phyloP scores from a whole-genome alignment of 345 rosid genomes.

The Bruguiera sexangula region DNA sequence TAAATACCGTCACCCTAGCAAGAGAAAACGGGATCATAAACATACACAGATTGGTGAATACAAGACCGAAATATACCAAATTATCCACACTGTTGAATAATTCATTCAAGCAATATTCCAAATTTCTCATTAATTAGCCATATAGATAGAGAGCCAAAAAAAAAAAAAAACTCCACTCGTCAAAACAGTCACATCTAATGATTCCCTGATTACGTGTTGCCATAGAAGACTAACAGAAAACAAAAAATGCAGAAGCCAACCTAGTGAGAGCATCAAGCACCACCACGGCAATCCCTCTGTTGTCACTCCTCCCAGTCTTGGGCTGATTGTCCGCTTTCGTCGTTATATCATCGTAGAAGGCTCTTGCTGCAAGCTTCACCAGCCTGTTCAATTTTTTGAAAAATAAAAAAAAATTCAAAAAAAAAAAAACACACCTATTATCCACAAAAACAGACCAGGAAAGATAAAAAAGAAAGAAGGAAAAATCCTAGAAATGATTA shows the following conservation, averaged over 20 bases:
- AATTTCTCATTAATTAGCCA: too few relatives aligned
- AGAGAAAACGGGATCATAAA: too few relatives aligned
- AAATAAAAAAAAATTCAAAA: background rate
- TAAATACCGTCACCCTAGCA: too few relatives aligned
- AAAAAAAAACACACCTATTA: background rate
- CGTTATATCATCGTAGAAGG: conserved; percentile 75
- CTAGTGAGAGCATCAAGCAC: conserved; percentile 80
- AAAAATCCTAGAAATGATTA: background rate
- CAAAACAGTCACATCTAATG: background rate
- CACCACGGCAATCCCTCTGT: conserved; percentile 73
- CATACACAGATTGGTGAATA: too few relatives aligned
- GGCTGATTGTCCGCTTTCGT: conserved; percentile 74
- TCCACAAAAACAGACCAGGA: background rate
- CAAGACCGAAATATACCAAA: too few relatives aligned
- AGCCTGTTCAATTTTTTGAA: conserved; percentile 36
- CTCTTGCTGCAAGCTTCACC: conserved; percentile 75
- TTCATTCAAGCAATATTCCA: too few relatives aligned
- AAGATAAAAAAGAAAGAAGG: background rate
- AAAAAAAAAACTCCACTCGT: too few relatives aligned
- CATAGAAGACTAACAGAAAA: background rate
- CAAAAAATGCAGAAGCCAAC: conserved; percentile 21
- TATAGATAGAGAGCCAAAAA: too few relatives aligned
- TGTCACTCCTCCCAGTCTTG: conserved; percentile 65
- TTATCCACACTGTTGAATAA: too few relatives aligned
- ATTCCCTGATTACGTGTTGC: background rate